Evolutionary conservation across 352 stramenopile species (phyloP).

Genomic region (Phytophthora palmivora): DNA sequence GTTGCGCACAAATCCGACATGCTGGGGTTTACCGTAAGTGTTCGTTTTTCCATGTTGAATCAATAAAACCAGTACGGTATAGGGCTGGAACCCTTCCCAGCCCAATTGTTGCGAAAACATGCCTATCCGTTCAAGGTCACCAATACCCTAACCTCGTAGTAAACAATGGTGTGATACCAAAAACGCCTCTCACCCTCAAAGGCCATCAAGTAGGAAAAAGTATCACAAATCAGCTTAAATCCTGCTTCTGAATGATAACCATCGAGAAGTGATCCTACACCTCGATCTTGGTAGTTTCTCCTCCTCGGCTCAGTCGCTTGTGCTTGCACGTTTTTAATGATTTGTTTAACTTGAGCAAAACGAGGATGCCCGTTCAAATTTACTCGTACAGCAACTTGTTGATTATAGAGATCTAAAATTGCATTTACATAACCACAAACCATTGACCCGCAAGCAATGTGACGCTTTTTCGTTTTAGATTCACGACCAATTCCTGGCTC

Average conservation of each 20-base stretch:
- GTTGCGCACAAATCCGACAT: no score
- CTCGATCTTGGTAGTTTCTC: constrained; percentile 13
- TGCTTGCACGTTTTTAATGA: constrained; percentile 20
- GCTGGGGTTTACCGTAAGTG: no score
- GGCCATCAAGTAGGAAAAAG: background rate
- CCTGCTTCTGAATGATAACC: no score
- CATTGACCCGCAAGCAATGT: constrained; percentile 4
- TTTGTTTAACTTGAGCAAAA: constrained; percentile 5
- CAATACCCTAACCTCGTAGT: constrained; percentile 14
- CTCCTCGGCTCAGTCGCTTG: constrained; percentile 1
- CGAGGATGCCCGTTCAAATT: constrained; percentile 15
- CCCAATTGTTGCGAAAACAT: constrained; percentile 12
- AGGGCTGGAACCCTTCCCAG: constrained; percentile 9
- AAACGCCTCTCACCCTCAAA: constrained; percentile 8
- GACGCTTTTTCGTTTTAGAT: constrained; percentile 15
- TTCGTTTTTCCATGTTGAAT: no score
- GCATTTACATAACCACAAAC: constrained; percentile 10
- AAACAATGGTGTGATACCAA: constrained; percentile 18
- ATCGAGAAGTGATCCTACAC: constrained; percentile 12
- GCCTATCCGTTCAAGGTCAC: constrained; percentile 15
- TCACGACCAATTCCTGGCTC: constrained; percentile 12
- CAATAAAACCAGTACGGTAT: no score
- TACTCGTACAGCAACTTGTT: constrained; percentile 3
- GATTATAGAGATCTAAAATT: constrained; percentile 10
- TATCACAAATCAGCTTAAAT: no score